These are phyloP conservation scores for Wickerhamomyces strasburgensis DNA, from an alignment of 805 yeast genomes.

Conservation along the genomic window DNA sequence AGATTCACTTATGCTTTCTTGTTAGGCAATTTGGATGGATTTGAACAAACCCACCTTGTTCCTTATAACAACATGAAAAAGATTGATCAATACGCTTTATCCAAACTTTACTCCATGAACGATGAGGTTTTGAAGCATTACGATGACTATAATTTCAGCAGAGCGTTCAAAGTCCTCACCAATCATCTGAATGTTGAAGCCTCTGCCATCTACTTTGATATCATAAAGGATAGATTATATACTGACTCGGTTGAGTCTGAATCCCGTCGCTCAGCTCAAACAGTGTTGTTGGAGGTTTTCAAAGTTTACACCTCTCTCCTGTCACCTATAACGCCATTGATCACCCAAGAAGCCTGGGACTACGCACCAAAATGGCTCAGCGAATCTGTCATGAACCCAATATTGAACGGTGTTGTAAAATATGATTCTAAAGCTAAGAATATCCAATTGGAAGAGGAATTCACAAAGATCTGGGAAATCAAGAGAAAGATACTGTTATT, in stretches of 20 bases:
- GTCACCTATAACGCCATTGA: conserved; percentile 77
- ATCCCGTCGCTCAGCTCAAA: conserved; percentile 55
- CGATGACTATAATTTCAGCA: conserved; percentile 57
- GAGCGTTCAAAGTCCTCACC: conserved; percentile 62
- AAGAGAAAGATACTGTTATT: conserved; percentile 45
- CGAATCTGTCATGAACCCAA: conserved; percentile 13
- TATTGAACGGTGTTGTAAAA: conserved; percentile 13
- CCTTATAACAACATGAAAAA: conserved; percentile 34
- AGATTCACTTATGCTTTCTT: conserved; percentile 77
- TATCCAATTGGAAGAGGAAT: conserved; percentile 33
- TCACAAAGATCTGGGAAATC: conserved; percentile 41
- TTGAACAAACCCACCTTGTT: conserved; percentile 30
- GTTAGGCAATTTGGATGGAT: conserved; percentile 66
- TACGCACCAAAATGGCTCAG: conserved; percentile 33
- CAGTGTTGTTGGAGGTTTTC: conserved; percentile 58
- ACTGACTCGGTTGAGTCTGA: conserved; percentile 49
- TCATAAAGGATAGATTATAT: conserved; percentile 80
- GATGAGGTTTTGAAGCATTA: conserved; percentile 40
- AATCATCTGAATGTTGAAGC: conserved; percentile 69
- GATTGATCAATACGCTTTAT: conserved; percentile 61
- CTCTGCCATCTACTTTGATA: conserved; percentile 82
- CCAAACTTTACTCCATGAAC: conserved; percentile 47
- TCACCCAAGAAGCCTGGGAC: conserved; percentile 88
- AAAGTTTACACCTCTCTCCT: conserved; percentile 59
- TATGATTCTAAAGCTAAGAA: conserved; percentile 28